Evolutionary conservation across 192 early-diverging fungal species (phyloP).

Genomic region (Coemansia sp.): DNA sequence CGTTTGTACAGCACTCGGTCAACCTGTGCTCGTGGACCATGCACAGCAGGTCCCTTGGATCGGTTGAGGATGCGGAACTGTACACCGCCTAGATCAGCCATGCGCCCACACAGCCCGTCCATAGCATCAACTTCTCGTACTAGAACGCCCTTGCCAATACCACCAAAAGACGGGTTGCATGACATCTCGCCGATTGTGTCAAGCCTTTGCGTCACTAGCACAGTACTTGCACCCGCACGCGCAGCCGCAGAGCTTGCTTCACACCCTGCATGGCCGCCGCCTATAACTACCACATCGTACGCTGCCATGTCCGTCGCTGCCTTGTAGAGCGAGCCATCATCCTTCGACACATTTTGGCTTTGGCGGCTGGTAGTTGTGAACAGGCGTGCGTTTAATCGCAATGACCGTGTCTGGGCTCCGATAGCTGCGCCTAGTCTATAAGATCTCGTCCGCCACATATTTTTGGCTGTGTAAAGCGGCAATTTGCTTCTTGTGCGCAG

Average conservation of each 20-base stretch:
- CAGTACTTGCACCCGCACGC: slow-evolving; percentile 67
- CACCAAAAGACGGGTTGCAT: slow-evolving; percentile 86
- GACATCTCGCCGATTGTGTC: slow-evolving; percentile 88
- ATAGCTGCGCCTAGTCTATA: background rate
- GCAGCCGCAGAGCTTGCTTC: slow-evolving; percentile 81
- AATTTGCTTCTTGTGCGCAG: background rate
- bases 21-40: slow-evolving; percentile 81
- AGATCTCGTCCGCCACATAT: background rate
- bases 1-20: slow-evolving; percentile 78
- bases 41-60: slow-evolving; percentile 81
- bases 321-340: slow-evolving; percentile 17
- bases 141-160: slow-evolving; percentile 79
- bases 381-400: background rate
- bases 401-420: background rate
- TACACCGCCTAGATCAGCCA: slow-evolving; percentile 76
- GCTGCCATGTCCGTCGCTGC: slow-evolving; percentile 16
- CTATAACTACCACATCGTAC: slow-evolving; percentile 78
- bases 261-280: slow-evolving; percentile 83
- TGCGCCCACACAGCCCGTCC: slow-evolving; percentile 80
- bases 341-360: background rate
- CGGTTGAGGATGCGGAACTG: slow-evolving; percentile 82
- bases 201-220: slow-evolving; percentile 72
- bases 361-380: background rate
- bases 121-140: slow-evolving; percentile 81
- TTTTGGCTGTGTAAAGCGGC: background rate